Conservation (phyloP, 2,329 filamentous ascomycete species). For the Cladosporium sp. region DNA sequence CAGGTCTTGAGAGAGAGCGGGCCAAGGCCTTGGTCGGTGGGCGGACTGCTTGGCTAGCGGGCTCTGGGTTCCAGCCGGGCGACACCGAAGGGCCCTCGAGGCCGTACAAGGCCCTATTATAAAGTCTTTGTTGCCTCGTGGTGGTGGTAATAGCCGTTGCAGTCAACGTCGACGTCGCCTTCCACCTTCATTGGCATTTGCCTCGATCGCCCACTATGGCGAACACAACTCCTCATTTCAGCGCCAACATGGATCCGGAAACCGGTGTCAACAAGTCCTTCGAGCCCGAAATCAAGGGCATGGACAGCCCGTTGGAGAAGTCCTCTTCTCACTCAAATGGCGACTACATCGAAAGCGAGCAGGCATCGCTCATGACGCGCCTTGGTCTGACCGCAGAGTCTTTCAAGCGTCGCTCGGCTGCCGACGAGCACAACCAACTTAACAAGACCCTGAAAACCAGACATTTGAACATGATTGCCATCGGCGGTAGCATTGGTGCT, state of each 20-base stretch:
- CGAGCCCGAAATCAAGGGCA: conserved; percentile 13
- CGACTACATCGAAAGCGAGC: conserved; percentile 23
- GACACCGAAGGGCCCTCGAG: conserved; percentile 18
- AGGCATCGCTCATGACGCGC: conserved; percentile 31
- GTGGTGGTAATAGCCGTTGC: background rate
- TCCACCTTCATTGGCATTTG: conserved; percentile 13
- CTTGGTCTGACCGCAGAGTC: conserved; percentile 36
- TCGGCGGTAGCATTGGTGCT: conserved; percentile 50
- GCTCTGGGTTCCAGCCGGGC: conserved; percentile 17
- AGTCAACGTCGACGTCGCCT: conserved; percentile 10
- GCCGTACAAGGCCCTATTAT: conserved; percentile 5
- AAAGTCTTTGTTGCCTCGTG: conserved; percentile 19
- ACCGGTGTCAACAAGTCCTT: conserved; percentile 66
- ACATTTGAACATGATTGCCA: conserved; percentile 40
- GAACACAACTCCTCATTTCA: conserved; percentile 15
- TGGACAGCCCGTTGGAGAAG: conserved; percentile 12
- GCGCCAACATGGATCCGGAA: conserved; percentile 41
- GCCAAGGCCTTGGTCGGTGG: conserved; percentile 20
- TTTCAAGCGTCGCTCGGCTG: conserved; percentile 34
- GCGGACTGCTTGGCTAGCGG: conserved; percentile 17
- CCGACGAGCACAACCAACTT: conserved; percentile 38
- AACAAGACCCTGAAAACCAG: conserved; percentile 37
- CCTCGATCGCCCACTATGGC: conserved; percentile 15
- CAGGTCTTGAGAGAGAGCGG: conserved; percentile 18
- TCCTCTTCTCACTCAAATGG: conserved; percentile 13